Evolutionary conservation across 495 filamentous ascomycete genomes (phyloP).

Genomic region (Cladorrhinum samala): DNA sequence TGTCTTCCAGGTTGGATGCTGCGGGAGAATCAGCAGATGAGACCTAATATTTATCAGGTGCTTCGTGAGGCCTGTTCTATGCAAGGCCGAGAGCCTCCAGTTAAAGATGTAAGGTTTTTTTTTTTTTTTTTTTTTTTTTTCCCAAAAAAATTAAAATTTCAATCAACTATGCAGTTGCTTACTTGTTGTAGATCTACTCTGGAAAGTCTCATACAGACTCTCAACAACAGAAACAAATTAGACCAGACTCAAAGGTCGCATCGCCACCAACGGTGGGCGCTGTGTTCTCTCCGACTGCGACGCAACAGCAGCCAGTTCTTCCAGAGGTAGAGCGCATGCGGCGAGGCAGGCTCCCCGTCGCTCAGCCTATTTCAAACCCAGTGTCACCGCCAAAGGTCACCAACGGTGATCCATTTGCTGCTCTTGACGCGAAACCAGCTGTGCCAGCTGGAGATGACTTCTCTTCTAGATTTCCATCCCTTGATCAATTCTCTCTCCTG

Average conservation of each 20-base stretch:
- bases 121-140: conserved; percentile 50
- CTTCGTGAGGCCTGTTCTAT: conserved; percentile 78
- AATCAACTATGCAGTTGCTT: background rate
- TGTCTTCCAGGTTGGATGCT: conserved; percentile 73
- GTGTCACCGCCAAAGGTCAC: conserved; percentile 63
- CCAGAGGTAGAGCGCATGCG: conserved; percentile 95
- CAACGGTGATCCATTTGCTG: conserved; percentile 81
- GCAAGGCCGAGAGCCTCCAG: conserved; percentile 81
- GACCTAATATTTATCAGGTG: conserved; percentile 93
- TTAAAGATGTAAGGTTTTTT: too few species aligned
- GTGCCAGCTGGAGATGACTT: conserved; percentile 64
- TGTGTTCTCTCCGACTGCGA: conserved; percentile 60
- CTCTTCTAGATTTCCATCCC: conserved; percentile 76
- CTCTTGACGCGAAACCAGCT: conserved; percentile 62
- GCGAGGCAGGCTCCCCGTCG: conserved; percentile 69
- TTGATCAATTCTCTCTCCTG: conserved; percentile 88
- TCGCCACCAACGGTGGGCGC: conserved; percentile 59
- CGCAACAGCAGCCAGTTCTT: conserved; percentile 62
- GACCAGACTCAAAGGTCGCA: conserved; percentile 26
- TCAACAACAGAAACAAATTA: conserved; percentile 19
- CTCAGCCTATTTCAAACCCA: conserved; percentile 35
- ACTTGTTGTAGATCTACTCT: conserved; percentile 66
- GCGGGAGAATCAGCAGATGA: conserved; percentile 69
- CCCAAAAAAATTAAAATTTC: conserved; percentile 11
- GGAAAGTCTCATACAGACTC: conserved; percentile 47